A percentile compares a stretch with the other conserved stretches of the same genome.
Evolutionary conservation across 495 filamentous ascomycete species (phyloP).

Genomic region (Talaromyces stipitatus): DNA sequence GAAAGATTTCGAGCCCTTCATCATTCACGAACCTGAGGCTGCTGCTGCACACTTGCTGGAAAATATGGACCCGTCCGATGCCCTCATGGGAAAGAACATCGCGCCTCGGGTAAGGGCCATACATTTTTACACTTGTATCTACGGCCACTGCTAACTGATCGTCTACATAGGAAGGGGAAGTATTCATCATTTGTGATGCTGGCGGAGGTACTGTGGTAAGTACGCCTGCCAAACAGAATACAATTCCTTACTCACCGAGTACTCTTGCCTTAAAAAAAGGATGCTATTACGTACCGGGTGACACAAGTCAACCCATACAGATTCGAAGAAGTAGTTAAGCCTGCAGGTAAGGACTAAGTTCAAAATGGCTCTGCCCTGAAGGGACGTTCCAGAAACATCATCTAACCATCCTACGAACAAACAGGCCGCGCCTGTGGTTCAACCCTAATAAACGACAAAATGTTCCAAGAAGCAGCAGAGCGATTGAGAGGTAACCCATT

Average conservation of each 20-base stretch:
- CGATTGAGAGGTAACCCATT: neutral
- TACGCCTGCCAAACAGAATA: neutral
- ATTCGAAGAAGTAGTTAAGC: neutral
- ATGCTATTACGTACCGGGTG: conserved; percentile 1
- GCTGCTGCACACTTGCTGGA: conserved; percentile 42
- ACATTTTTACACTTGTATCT: neutral
- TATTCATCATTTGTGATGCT: conserved; percentile 49
- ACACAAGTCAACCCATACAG: neutral
- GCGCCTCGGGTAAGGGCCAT: neutral
- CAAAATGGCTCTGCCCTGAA: neutral
- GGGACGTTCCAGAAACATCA: neutral
- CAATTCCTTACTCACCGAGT: neutral
- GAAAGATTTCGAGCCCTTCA: conserved; percentile 18
- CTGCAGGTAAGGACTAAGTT: neutral
- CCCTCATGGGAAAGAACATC: neutral
- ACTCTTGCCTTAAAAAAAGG: neutral
- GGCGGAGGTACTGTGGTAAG: conserved; percentile 53
- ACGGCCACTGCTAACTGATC: neutral
- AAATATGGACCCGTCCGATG: neutral
- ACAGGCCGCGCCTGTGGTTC: neutral
- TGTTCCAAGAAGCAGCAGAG: neutral
- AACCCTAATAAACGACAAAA: neutral
- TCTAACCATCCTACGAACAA: neutral
- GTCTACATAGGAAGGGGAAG: conserved; percentile 24
- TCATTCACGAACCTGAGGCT: conserved; percentile 58